Percentiles rank a stretch among this genome's conserved stretches.
phyloP scores from a whole-genome alignment of 306 rosid species.

The Phaseolus lunatus region DNA sequence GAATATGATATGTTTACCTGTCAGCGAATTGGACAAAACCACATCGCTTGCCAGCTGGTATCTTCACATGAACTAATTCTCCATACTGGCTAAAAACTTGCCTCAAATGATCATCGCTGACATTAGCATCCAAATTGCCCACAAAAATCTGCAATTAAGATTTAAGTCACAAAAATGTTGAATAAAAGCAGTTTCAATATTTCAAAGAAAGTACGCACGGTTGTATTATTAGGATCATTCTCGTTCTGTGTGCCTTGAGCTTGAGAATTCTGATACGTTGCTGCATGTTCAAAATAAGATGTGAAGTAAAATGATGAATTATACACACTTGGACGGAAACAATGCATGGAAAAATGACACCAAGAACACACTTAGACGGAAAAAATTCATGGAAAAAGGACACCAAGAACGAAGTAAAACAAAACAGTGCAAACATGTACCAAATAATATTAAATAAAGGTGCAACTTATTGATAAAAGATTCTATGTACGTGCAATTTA shows the following conservation, averaged over 20 bases:
- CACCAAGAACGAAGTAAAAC: background rate
- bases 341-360: too few relatives aligned
- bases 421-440: background rate
- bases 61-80: slow-evolving; percentile 88
- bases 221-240: slow-evolving; percentile 91
- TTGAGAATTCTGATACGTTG: slow-evolving; percentile 83
- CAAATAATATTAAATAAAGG: background rate
- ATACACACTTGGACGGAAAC: background rate
- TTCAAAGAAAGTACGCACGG: slow-evolving; percentile 72
- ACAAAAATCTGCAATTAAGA: slow-evolving; percentile 80
- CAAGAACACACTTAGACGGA: background rate
- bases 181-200: slow-evolving; percentile 12
- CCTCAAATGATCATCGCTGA: slow-evolving; percentile 84
- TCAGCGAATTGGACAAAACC: slow-evolving; percentile 96
- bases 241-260: slow-evolving; percentile 81
- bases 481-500: background rate
- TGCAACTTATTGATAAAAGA: background rate
- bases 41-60: slow-evolving; percentile 95
- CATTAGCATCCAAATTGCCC: slow-evolving; percentile 91
- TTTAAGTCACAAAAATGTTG: slow-evolving; percentile 40
- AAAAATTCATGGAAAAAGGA: background rate
- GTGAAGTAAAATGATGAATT: slow-evolving; percentile 42
- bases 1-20: slow-evolving; percentile 54
- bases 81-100: slow-evolving; percentile 90
- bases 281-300: slow-evolving; percentile 65